Evolutionary conservation across 805 yeast species (phyloP), one percentile per base, ranked within the genome.

Genomic region (Suhomyces xylopsoci): DNA sequence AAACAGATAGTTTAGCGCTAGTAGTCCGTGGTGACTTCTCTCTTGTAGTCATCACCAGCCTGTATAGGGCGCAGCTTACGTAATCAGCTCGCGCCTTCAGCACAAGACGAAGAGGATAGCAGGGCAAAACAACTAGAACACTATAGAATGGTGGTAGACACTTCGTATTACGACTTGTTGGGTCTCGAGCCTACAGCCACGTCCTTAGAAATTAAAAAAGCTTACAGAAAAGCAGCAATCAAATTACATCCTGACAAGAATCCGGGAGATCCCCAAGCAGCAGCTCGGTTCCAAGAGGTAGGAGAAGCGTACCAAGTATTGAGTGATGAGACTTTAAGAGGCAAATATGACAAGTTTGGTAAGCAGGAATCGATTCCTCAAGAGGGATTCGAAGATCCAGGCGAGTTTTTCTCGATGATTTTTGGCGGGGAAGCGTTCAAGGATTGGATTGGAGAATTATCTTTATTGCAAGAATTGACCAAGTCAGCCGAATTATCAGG

Each of bases 341-440:
- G 79, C 8, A 82, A 84, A 55, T 88, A 88, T 64, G 93, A 88
- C 63, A 85, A 84, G 67, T 84, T 70, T 59, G 96, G 96, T 48
- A 85, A 83, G 62, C 89, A 87, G 53, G 84, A 82, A 56, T 85
- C 87, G 14, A 81, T 85, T 28, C 87, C 88, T 1, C 76, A 74
- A 48, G 88, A 85, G 56, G 90, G 90, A 3, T 85, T 85, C 61
- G 90, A 84, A 59, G 93, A 87, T 65, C 69, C 69, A 4, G 40
- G 81, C 42, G 90, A 85, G 62, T 83, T 84, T 60, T 86, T 85
- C 65, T 77, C 85, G 3, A 79, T 79, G 73, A 85, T 86, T 54
- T 85, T 91, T 69, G 97, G 97, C 45, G 97, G 97, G 47, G 96
- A 88, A 52, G 96, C 94, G 1, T 91, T 92, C 69, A 80, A 77